Evolutionary conservation across 108 stramenopile genomes (phyloP).

Genomic region (Discostella pseudostelligera): DNA sequence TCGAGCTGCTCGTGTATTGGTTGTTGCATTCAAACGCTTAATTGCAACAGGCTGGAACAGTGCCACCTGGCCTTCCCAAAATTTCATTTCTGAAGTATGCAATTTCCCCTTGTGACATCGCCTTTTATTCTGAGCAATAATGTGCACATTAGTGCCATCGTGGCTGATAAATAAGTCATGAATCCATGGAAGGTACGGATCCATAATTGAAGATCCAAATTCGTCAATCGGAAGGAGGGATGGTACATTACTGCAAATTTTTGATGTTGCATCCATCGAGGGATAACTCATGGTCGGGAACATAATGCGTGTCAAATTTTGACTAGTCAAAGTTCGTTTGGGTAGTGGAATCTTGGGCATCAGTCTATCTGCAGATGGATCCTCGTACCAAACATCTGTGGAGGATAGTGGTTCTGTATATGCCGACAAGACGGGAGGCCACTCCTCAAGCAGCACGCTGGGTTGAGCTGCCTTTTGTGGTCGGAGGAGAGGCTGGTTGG

Average conservation of each 20-base stretch:
- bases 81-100: slow-evolving; percentile 41
- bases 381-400: slow-evolving; percentile 37
- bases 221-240: slow-evolving; percentile 59
- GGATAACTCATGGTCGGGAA: slow-evolving; percentile 35
- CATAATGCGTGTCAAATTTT: slow-evolving; percentile 21
- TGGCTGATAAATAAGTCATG: slow-evolving; percentile 58
- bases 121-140: slow-evolving; percentile 70
- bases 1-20: not conserved
- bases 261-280: slow-evolving; percentile 4
- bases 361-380: slow-evolving; percentile 8
- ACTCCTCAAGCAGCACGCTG: no score
- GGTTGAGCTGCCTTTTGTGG: no score
- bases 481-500: no score
- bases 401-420: slow-evolving; percentile 34
- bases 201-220: slow-evolving; percentile 45
- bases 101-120: slow-evolving; percentile 62
- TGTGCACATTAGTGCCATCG: slow-evolving; percentile 39
- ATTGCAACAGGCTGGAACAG: slow-evolving; percentile 67
- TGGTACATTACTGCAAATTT: slow-evolving; percentile 31
- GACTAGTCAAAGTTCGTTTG: slow-evolving; percentile 4
- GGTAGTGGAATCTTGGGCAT: slow-evolving; percentile 35
- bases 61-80: slow-evolving; percentile 71
- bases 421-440: slow-evolving; percentile 42
- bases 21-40: slow-evolving; percentile 23
- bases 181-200: slow-evolving; percentile 73